phyloP scores from a whole-genome alignment of 106 monocot species.

The Posidonia australis region DNA sequence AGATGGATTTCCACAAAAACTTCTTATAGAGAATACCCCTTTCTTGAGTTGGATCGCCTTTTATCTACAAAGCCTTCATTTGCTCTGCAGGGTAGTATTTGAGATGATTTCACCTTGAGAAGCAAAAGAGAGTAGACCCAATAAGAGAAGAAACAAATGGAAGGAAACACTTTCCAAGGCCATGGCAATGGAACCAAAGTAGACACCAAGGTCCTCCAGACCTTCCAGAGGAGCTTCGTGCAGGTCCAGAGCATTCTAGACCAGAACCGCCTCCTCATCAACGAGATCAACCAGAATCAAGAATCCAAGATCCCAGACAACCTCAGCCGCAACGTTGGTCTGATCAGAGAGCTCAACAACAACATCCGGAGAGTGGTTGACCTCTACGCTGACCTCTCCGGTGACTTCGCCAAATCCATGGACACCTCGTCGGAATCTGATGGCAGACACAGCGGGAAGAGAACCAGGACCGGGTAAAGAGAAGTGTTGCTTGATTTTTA shows the following conservation, averaged over 20 bases:
- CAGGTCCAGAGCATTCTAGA: conserved; percentile 56
- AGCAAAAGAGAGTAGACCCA: background rate
- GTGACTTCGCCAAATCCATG: conserved; percentile 20
- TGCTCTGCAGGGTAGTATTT: background rate
- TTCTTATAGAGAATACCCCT: too few species aligned
- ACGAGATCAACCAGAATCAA: conserved; percentile 55
- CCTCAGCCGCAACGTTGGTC: conserved; percentile 26
- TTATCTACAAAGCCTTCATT: too few species aligned
- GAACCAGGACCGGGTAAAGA: conserved; percentile 26
- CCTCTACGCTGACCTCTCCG: conserved; percentile 43
- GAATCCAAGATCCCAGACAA: conserved; percentile 41
- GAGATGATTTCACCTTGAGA: background rate
- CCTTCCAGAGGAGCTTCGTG: conserved; percentile 49
- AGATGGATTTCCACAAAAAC: too few species aligned
- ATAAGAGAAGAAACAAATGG: conserved; percentile 21
- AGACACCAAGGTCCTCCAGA: conserved; percentile 34
- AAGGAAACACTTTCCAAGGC: conserved; percentile 29
- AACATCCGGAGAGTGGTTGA: conserved; percentile 42
- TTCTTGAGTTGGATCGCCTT: too few species aligned
- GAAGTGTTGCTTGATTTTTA: too few species aligned
- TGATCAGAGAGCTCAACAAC: conserved; percentile 50
- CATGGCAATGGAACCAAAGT: conserved; percentile 29
- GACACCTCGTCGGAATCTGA: conserved; percentile 34
- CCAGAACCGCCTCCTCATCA: conserved; percentile 49
- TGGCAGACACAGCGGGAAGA: conserved; percentile 33